phyloP scores from a whole-genome alignment of 768 basidiomycete species.

The Pulveroboletus sp. region DNA sequence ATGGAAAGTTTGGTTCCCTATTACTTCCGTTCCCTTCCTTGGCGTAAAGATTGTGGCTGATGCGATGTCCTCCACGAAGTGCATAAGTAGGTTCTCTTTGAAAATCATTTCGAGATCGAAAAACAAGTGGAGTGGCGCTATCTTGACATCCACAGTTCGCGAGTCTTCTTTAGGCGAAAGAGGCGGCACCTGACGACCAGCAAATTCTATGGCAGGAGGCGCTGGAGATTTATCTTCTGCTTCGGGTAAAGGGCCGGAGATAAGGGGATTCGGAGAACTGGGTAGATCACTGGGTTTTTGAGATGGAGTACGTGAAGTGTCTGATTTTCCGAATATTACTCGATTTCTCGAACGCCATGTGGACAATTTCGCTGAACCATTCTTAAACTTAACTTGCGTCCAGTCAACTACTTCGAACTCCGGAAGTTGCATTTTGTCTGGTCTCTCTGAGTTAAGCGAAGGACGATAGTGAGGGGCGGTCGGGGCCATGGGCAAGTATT shows the following conservation, averaged over 20 bases:
- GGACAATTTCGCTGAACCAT: constrained; percentile 50
- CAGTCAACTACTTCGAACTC: constrained; percentile 59
- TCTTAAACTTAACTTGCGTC: constrained; percentile 44
- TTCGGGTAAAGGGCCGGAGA: constrained; percentile 18
- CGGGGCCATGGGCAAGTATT: constrained; percentile 60
- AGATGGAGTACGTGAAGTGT: constrained; percentile 17
- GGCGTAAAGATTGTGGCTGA: constrained; percentile 14
- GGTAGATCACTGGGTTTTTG: constrained; percentile 15
- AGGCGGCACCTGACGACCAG: constrained; percentile 2
- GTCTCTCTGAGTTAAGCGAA: constrained; percentile 19
- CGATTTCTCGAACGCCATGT: constrained; percentile 55
- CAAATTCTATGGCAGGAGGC: constrained; percentile 20
- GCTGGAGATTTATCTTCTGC: constrained; percentile 8
- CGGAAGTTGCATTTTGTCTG: constrained; percentile 40
- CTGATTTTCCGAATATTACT: constrained; percentile 14
- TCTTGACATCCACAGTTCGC: constrained; percentile 32
- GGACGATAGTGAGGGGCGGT: constrained; percentile 42
- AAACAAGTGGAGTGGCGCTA: constrained; percentile 72
- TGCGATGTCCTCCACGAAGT: constrained; percentile 48
- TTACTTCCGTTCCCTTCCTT: constrained; percentile 1
- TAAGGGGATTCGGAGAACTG: constrained; percentile 14
- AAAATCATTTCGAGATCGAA: constrained; percentile 55
- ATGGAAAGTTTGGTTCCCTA: background rate
- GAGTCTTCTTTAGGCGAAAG: constrained; percentile 1
- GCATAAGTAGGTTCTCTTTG: constrained; percentile 35